Evolutionary conservation across 192 early-diverging fungal species (phyloP).

Genomic region (Paraglomus brasilianum): DNA sequence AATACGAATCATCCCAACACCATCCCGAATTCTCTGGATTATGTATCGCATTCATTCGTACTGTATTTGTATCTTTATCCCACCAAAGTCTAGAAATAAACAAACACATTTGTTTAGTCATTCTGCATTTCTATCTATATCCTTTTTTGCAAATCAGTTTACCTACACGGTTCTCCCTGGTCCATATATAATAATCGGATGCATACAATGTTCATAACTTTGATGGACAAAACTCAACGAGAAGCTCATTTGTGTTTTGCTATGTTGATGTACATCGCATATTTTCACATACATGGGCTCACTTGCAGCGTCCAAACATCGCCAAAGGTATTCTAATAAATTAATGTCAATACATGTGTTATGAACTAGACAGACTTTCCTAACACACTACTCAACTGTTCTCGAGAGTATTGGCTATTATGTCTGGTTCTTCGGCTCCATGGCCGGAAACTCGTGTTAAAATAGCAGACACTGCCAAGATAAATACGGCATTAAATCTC

Average conservation of each 20-base stretch:
- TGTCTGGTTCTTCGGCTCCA: no score
- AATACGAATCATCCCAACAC: conserved; percentile 21
- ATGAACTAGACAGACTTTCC: no score
- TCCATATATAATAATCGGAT: conserved; percentile 10
- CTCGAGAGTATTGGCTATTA: no score
- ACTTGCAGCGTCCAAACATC: conserved; percentile 5
- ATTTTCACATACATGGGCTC: not conserved
- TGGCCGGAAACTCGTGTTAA: no score
- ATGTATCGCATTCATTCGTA: conserved; percentile 4
- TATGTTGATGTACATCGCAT: not conserved
- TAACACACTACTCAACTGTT: no score
- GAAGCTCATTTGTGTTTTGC: not conserved
- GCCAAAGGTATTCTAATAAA: conserved; percentile 21
- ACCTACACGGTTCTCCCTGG: conserved; percentile 5
- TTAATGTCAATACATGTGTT: no score
- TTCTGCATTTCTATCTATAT: not conserved
- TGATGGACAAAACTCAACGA: not conserved
- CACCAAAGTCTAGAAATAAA: not conserved
- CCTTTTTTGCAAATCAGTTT: no score
- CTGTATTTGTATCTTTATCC: conserved; percentile 8
- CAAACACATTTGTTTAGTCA: not conserved
- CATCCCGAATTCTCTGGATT: not conserved
- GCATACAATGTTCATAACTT: conserved; percentile 3
- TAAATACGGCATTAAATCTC: no score
- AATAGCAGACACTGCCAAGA: no score